Evolutionary conservation across 306 rosid species (phyloP), one percentile per base, ranked within the genome.

Genomic region (Medicago truncatula): DNA sequence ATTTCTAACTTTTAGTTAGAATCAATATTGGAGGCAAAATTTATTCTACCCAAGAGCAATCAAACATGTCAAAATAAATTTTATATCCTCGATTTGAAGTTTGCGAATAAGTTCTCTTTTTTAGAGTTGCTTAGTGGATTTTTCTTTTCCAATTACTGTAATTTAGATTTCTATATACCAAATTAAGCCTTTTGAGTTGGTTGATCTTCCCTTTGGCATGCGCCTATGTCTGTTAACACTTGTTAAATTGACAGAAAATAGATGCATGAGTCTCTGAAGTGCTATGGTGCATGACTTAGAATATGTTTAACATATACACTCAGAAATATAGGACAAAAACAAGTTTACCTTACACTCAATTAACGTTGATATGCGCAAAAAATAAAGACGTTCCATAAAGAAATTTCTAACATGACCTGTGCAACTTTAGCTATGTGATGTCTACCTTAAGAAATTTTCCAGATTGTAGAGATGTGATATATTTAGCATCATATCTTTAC

Each of bases 401-500:
- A 14, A 63, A 53, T 71, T 53, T 71, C 49, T 17, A n/a, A 39
- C 54, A 8, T 56, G 18, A 9, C 23, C 56, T 23, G 20, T 41
- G 12, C 77, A 38, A 20, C n/a, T n/a, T 52, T 71, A 53, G 66
- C 46, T 21, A 53, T 40, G n/a, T 39, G 5, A 13, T 71, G 52
- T 56, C 64, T 58, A 23, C 38, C 38, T 58, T 12, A 5, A 52
- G 23, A 52, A 1, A 2, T 21, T 72, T 13, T 73, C 41, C 41
- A 39, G 38, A 59, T 40, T 73, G 23, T 73, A 57, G 14, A 57
- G 18, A 56, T 54, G 54, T 39, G 58, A 50, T 53, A 12, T 40
- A 73, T 57, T 73, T 57, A 43, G 68, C 41, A 9, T 58, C 9
- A 73, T 23, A 73, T 41, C 77, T 58, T 73, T 43, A 44, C 40